Conservation (phyloP, 495 filamentous ascomycete species). For the Rhypophila decipiens region DNA sequence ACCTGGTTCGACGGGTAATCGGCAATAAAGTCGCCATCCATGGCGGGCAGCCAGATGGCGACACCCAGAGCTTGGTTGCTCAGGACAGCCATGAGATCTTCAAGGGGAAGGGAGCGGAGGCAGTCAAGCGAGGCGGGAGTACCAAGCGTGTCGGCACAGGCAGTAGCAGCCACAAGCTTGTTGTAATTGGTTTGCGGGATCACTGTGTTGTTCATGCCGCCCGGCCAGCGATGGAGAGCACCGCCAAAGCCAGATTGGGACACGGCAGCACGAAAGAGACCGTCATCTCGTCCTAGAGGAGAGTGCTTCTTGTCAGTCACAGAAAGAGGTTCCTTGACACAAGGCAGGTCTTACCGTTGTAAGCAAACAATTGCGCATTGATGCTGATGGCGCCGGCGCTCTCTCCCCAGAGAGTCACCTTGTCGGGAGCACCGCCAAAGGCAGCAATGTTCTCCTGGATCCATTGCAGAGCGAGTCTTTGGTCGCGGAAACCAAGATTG, state of each 20-base stretch:
- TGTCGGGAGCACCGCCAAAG: slow-evolving; percentile 41
- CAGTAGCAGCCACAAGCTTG: background rate
- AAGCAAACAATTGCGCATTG: slow-evolving; percentile 46
- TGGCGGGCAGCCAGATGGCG: slow-evolving; percentile 24
- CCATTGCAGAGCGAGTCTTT: slow-evolving; percentile 37
- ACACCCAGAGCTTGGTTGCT: background rate
- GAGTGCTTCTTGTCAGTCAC: background rate
- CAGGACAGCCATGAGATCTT: background rate
- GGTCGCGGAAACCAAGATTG: slow-evolving; percentile 41
- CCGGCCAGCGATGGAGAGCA: no score
- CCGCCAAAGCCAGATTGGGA: no score
- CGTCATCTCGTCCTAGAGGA: slow-evolving; percentile 30
- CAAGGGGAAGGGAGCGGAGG: background rate
- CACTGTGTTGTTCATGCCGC: background rate
- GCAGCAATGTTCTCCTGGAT: slow-evolving; percentile 51
- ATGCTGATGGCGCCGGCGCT: slow-evolving; percentile 49
- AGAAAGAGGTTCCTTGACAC: background rate
- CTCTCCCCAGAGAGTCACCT: slow-evolving; percentile 38
- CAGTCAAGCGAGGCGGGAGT: background rate
- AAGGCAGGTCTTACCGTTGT: no score
- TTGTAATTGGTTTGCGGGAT: slow-evolving; percentile 18
- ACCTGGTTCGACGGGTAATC: slow-evolving; percentile 7
- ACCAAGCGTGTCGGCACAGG: background rate
- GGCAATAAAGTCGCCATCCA: slow-evolving; percentile 40
- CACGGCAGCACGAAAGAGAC: slow-evolving; percentile 41